Evolutionary conservation across 1,284 basidiomycete genomes (phyloP), one percentile per base, ranked within the genome.

Genomic region (Ustilago curta): DNA sequence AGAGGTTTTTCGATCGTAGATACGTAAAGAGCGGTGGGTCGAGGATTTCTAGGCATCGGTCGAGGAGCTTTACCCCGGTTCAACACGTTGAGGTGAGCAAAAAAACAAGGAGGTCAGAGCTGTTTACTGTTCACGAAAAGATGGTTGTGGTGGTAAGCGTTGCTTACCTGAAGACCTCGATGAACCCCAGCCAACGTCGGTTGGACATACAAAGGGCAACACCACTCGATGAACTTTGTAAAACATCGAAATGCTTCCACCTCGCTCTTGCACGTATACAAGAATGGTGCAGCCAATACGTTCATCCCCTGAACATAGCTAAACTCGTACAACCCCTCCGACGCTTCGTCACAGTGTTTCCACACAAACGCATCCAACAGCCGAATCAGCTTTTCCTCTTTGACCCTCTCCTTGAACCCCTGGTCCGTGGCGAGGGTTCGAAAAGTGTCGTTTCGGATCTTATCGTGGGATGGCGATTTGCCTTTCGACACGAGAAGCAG

Each of bases 271-370:
- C 97, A 92, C 11, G 93, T 93, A 84, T 97, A 98, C 43, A 99
- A 88, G 85, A 98, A 98, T 0, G 96, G 96, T 0, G 96, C 96
- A 18, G 95, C 94, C 32, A 99, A 90, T 40, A 98, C 96, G 85
- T 99, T 99, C 95, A 98, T 97, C 37, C 95, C 95, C 86, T 97
- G 95, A 11, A 97, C 94, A 81, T 97, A 97, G 40, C 92, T 93
- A 85, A 97, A 95, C 8, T 91, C 91, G 48, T 77, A 76, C n/a
- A 69, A 60, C 19, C 42, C 63, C 84, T 91, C 90, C 74, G 90
- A 87, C 81, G 92, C 53, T 2, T 58, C 68, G 1, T 70, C 62
- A 0, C 14, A 32, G 86, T 92, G 93, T 77, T 92, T 88, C 96
- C 96, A 99, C 3, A 97, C 95, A 85, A 97, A 98, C 0, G 95